Percentiles rank a stretch among this genome's conserved stretches.
These are phyloP conservation scores for Ceratopteris richardii DNA, from an alignment of 75 land plant species.

Conservation along the genomic window DNA sequence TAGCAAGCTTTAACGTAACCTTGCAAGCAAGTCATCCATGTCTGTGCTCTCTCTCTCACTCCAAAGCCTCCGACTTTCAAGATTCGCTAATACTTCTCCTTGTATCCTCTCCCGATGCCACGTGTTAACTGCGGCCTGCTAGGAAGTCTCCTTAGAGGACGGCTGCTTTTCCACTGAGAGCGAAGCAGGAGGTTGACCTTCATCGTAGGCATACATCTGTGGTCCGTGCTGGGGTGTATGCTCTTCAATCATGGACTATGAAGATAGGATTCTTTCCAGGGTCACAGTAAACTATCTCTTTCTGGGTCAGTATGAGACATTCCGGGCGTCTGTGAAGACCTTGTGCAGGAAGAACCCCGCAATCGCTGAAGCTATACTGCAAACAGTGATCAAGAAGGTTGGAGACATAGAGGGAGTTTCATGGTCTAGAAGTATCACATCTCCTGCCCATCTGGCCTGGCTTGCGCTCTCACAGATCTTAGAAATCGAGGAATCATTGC, in stretches of 20 bases:
- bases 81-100: too few species aligned
- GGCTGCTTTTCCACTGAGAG: too few species aligned
- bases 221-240: too few species aligned
- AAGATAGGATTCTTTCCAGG: slow-evolving; percentile 50
- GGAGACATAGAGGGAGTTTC: slow-evolving; percentile 43
- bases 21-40: too few species aligned
- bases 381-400: slow-evolving; percentile 41
- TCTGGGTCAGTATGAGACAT: slow-evolving; percentile 80
- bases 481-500: slow-evolving; percentile 13
- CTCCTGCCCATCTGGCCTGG: slow-evolving; percentile 67
- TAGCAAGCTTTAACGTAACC: too few species aligned
- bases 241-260: slow-evolving; percentile 11
- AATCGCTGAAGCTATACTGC: slow-evolving; percentile 52
- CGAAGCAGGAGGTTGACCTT: too few species aligned
- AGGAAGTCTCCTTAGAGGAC: too few species aligned
- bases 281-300: slow-evolving; percentile 68
- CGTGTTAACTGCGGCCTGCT: too few species aligned
- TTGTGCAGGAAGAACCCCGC: slow-evolving; percentile 42
- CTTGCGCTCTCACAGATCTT: slow-evolving; percentile 53
- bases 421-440: slow-evolving; percentile 52
- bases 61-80: too few species aligned
- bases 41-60: too few species aligned
- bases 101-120: too few species aligned
- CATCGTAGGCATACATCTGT: too few species aligned
- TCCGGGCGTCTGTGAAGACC: slow-evolving; percentile 57